phyloP scores from a whole-genome alignment of 2,329 filamentous ascomycete species.

The Alternaria conjuncta region DNA sequence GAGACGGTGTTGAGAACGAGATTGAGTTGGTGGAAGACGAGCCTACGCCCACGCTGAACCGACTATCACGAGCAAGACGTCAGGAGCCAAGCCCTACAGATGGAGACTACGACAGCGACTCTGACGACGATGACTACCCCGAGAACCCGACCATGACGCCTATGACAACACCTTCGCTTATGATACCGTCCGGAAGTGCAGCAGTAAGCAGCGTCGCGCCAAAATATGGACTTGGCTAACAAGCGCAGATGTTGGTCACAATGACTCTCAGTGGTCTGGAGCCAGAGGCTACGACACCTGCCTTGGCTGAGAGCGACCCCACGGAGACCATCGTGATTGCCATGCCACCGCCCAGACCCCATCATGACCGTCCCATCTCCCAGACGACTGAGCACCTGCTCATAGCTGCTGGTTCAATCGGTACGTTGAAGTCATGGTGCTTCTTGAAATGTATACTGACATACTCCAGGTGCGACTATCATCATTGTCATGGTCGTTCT shows the following conservation, averaged over 20 bases:
- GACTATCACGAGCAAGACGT: slow-evolving; percentile 18
- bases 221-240: slow-evolving; percentile 20
- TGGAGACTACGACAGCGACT: slow-evolving; percentile 18
- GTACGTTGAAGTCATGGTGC: slow-evolving; percentile 16
- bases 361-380: slow-evolving; percentile 35
- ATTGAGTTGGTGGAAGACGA: slow-evolving; percentile 15
- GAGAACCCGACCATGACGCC: background rate
- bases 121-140: slow-evolving; percentile 19
- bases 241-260: slow-evolving; percentile 29
- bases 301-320: slow-evolving; percentile 31
- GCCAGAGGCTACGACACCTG: slow-evolving; percentile 20
- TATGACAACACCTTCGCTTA: slow-evolving; percentile 1
- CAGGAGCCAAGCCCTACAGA: slow-evolving; percentile 16
- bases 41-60: slow-evolving; percentile 28
- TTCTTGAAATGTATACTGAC: slow-evolving; percentile 17
- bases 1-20: slow-evolving; percentile 21
- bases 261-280: slow-evolving; percentile 22
- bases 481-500: slow-evolving; percentile 47
- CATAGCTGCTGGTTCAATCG: slow-evolving; percentile 51
- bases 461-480: slow-evolving; percentile 44
- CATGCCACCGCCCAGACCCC: slow-evolving; percentile 19
- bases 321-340: slow-evolving; percentile 35
- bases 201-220: slow-evolving; percentile 23
- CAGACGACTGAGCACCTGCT: slow-evolving; percentile 49
- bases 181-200: slow-evolving; percentile 16